Base-by-base conservation (phyloP, 768 basidiomycete species). In the Boletus pseudo-olivaceus region DNA sequence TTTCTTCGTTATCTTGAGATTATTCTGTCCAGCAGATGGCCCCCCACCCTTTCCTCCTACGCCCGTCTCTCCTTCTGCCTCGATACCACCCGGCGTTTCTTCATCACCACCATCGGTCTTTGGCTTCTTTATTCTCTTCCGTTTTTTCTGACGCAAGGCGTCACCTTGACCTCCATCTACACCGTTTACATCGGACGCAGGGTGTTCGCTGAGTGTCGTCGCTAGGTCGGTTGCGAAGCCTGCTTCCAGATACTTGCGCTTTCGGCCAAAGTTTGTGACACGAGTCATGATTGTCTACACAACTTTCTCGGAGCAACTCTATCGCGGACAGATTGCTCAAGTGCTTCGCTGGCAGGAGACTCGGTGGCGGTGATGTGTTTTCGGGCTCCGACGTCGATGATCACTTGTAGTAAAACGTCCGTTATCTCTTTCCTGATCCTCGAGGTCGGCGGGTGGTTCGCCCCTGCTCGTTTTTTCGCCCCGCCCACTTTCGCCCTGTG, bases 231-330 rank as follows among this genome's bases (percentile, higher is more conserved):
- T 49, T 33, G 56, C 33, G 58, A 87, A 81, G 0, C 81, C 83
- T 14, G 88, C 85, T 56, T 90, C 76, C 14, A 90, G 58, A 62
- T 88, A 82, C 5, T 82, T 85, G 47, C 89, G 74, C 66, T 91
- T 92, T 49, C 79, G 77, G n/a, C 84, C 85, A 67, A 90, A 78
- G 60, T 82, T 84, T 9, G 90, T 89, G 53, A 84, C 73, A 40
- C 89, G 81, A 14, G 89, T 90, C 89, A 91, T 90, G 44, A 32
- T 29, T 32, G 44, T 20, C 29, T 32, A 12, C 14, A 6, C 14
- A 8, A 12, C 20, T 14, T 12, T 14, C 40, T 7, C 8, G 17
- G 17, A 38, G n/a, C n/a, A 3, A 23, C 7, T 39, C 19, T 5
- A 20, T 9, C 19, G 17, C 3, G 15, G 35, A 17, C 17, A 29